Evolutionary conservation across 2,329 filamentous ascomycete species (phyloP).

Genomic region (Didymella glomerata): DNA sequence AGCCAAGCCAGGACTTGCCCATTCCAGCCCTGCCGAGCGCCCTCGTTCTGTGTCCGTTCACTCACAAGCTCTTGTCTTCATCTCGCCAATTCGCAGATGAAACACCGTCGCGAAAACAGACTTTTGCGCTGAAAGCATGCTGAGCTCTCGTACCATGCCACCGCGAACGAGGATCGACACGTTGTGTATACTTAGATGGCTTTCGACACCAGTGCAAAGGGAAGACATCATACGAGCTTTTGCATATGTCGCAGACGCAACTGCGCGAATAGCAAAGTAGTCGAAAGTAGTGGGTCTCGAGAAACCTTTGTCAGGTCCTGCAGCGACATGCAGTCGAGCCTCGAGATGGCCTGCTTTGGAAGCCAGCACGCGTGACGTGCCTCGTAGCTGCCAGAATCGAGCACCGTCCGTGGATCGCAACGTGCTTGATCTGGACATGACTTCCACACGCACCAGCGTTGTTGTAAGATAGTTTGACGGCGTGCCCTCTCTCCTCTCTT

Average conservation of each 20-base stretch:
- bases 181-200: not conserved
- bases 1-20: slow-evolving; percentile 2
- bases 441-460: slow-evolving; percentile 6
- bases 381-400: not conserved
- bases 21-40: slow-evolving; percentile 1
- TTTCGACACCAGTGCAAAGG: not conserved
- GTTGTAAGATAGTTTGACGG: not conserved
- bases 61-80: slow-evolving; percentile 1
- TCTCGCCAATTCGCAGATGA: not conserved
- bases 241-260: not conserved
- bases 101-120: not conserved
- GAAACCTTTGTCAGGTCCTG: not conserved
- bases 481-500: slow-evolving; percentile 4
- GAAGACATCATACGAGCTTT: slow-evolving; percentile 8
- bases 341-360: not conserved
- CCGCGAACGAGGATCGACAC: not conserved
- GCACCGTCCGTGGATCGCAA: not conserved
- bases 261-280: not conserved
- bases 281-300: not conserved
- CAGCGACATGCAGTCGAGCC: not conserved
- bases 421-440: not conserved
- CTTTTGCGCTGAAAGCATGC: slow-evolving; percentile 3
- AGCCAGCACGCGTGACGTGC: not conserved
- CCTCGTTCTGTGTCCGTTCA: not conserved
- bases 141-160: not conserved